Conservation (phyloP, 2,329 filamentous ascomycete species). For the Monilinia vaccinii-corymbosi region DNA sequence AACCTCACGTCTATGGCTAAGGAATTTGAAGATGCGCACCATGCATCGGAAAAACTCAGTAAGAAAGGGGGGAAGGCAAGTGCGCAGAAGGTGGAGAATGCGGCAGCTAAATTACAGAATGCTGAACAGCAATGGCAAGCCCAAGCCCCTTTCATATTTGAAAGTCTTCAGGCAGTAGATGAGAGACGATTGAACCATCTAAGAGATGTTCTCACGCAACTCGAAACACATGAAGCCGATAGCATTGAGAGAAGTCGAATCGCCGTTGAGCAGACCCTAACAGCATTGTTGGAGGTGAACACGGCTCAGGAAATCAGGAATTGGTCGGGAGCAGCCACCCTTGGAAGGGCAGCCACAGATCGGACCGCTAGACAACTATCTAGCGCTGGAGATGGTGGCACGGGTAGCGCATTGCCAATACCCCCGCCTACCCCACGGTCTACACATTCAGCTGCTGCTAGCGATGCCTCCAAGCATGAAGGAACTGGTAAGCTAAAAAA, state of each 20-base stretch:
- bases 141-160: slow-evolving; percentile 89
- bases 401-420: slow-evolving; percentile 16
- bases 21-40: slow-evolving; percentile 75
- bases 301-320: slow-evolving; percentile 79
- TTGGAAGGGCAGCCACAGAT: slow-evolving; percentile 30
- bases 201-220: slow-evolving; percentile 82
- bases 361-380: slow-evolving; percentile 24
- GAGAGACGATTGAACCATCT: slow-evolving; percentile 84
- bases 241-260: slow-evolving; percentile 67
- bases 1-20: slow-evolving; percentile 76
- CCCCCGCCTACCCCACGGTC: slow-evolving; percentile 23
- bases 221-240: slow-evolving; percentile 87
- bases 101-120: slow-evolving; percentile 63
- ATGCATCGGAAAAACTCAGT: slow-evolving; percentile 74
- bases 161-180: slow-evolving; percentile 82
- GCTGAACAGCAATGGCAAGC: slow-evolving; percentile 86
- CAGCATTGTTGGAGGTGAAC: slow-evolving; percentile 74
- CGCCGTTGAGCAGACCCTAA: slow-evolving; percentile 70
- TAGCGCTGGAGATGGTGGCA: slow-evolving; percentile 16
- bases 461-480: slow-evolving; percentile 20
- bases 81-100: slow-evolving; percentile 67
- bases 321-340: slow-evolving; percentile 42
- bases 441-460: slow-evolving; percentile 23
- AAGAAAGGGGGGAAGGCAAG: slow-evolving; percentile 71
- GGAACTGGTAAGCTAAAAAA: not conserved